These are phyloP conservation scores for Capronia coronata DNA, from an alignment of 2,329 filamentous ascomycete genomes.

Conservation along the genomic window DNA sequence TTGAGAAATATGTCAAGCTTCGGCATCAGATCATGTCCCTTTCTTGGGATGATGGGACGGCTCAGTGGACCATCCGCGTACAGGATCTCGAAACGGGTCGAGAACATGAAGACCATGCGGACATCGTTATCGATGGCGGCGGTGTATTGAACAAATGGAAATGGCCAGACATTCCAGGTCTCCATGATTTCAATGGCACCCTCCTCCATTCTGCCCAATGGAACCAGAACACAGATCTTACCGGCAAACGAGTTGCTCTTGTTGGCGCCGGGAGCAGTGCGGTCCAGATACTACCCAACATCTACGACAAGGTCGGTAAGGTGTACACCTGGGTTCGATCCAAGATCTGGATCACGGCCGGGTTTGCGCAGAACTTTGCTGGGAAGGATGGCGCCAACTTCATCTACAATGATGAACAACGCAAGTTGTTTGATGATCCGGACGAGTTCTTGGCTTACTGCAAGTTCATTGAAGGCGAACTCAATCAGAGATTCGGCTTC, in stretches of 20 bases:
- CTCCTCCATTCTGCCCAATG: slow-evolving; percentile 34
- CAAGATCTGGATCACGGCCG: slow-evolving; percentile 30
- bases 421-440: slow-evolving; percentile 21
- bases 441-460: slow-evolving; percentile 20
- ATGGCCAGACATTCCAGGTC: slow-evolving; percentile 35
- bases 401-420: slow-evolving; percentile 21
- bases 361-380: slow-evolving; percentile 25
- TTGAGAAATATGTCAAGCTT: slow-evolving; percentile 30
- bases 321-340: slow-evolving; percentile 31
- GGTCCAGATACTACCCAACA: slow-evolving; percentile 33
- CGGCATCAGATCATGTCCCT: slow-evolving; percentile 29
- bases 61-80: slow-evolving; percentile 30
- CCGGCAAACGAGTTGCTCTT: slow-evolving; percentile 26
- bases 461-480: slow-evolving; percentile 24
- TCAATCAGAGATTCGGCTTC: slow-evolving; percentile 23
- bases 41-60: slow-evolving; percentile 30
- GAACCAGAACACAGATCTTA: slow-evolving; percentile 30
- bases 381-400: slow-evolving; percentile 27
- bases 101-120: slow-evolving; percentile 26
- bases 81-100: slow-evolving; percentile 19
- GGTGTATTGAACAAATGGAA: slow-evolving; percentile 31
- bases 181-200: slow-evolving; percentile 34
- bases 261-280: slow-evolving; percentile 28
- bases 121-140: slow-evolving; percentile 29
- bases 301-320: slow-evolving; percentile 35